Percentiles rank a stretch among this genome's conserved stretches.
phyloP scores from a whole-genome alignment of 805 yeast genomes.

The Pichia deserticola region DNA sequence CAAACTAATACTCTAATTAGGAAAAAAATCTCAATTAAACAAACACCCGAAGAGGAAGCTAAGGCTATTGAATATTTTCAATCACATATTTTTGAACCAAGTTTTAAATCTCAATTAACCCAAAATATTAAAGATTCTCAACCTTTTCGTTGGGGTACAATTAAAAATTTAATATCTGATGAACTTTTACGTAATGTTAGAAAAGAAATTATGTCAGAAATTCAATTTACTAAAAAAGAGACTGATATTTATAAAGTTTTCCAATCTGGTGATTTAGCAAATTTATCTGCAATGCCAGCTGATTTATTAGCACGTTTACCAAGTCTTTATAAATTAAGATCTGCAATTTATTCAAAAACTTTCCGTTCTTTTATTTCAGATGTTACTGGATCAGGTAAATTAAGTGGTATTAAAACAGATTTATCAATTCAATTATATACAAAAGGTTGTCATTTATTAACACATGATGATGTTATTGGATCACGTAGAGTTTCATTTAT shows the following conservation, averaged over 20 bases:
- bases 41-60: constrained; percentile 28
- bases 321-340: constrained; percentile 67
- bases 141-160: constrained; percentile 90
- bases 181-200: constrained; percentile 71
- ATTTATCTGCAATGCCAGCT: constrained; percentile 76
- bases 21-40: constrained; percentile 22
- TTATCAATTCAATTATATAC: constrained; percentile 87
- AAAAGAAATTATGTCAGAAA: constrained; percentile 71
- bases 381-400: constrained; percentile 80
- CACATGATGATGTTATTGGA: constrained; percentile 98
- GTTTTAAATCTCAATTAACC: constrained; percentile 34
- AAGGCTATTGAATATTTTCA: constrained; percentile 27
- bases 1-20: not conserved
- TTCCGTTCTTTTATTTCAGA: constrained; percentile 72
- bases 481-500: constrained; percentile 90
- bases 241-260: constrained; percentile 92
- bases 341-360: constrained; percentile 79
- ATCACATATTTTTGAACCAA: constrained; percentile 27
- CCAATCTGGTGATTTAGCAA: constrained; percentile 89
- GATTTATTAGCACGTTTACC: constrained; percentile 69
- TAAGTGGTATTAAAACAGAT: constrained; percentile 88
- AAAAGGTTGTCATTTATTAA: constrained; percentile 86
- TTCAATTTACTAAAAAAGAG: constrained; percentile 90
- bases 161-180: constrained; percentile 66
- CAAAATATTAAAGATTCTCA: constrained; percentile 44